Conservation (phyloP, 2,329 filamentous ascomycete species). For the Graphium sp. region DNA sequence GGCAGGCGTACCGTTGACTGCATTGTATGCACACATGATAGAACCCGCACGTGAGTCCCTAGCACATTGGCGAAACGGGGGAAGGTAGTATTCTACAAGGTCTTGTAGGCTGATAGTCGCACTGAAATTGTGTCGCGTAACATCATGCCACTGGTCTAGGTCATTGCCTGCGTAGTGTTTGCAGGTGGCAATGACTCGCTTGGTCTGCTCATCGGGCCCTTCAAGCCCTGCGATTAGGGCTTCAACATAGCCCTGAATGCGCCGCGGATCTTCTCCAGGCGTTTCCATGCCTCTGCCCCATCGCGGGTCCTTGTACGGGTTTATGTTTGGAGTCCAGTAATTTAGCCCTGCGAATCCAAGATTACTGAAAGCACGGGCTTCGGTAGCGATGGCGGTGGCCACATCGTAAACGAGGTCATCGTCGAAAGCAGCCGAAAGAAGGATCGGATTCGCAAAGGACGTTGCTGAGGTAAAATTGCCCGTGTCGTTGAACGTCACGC, state of each 20-base stretch:
- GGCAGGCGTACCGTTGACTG: constrained; percentile 47
- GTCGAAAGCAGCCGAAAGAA: constrained; percentile 46
- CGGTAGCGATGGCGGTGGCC: constrained; percentile 35
- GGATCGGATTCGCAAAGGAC: constrained; percentile 47
- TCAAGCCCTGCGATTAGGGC: constrained; percentile 37
- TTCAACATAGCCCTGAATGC: constrained; percentile 30
- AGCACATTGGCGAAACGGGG: constrained; percentile 46
- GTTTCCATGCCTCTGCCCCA: constrained; percentile 47
- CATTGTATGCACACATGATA: constrained; percentile 47
- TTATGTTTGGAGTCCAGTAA: constrained; percentile 53
- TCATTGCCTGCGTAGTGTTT: constrained; percentile 45
- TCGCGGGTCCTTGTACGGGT: constrained; percentile 44
- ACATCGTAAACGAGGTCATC: constrained; percentile 41
- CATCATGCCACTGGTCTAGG: constrained; percentile 25
- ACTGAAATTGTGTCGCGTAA: constrained; percentile 34
- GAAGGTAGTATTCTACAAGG: constrained; percentile 50
- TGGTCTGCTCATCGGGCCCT: constrained; percentile 11
- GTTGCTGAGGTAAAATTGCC: constrained; percentile 43
- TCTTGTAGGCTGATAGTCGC: constrained; percentile 42
- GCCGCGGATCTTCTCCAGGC: constrained; percentile 37
- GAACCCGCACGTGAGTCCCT: constrained; percentile 38
- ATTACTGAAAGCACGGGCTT: constrained; percentile 50
- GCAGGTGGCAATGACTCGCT: constrained; percentile 34
- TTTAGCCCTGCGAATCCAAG: constrained; percentile 34
- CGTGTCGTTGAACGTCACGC: constrained; percentile 25